Conservation (phyloP, 768 basidiomycete genomes). For the Wakefieldia striispora region DNA sequence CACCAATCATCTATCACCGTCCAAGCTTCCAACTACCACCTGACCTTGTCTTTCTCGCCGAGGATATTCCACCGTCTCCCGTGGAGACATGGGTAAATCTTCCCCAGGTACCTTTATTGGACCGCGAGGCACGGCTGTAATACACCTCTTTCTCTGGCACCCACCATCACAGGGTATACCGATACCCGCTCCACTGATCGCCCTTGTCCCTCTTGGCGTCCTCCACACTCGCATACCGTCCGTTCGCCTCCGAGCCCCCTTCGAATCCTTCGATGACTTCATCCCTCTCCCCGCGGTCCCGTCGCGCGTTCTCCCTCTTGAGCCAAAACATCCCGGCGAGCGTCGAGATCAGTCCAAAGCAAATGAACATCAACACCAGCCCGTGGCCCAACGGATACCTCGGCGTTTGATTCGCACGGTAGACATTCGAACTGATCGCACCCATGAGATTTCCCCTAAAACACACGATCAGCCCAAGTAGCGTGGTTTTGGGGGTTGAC, state of each 20-base stretch:
- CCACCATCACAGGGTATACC: conserved; percentile 52
- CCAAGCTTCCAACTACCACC: background rate
- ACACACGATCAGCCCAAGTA: background rate
- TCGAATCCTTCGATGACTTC: conserved; percentile 52
- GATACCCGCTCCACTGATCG: conserved; percentile 74
- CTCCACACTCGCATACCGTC: conserved; percentile 52
- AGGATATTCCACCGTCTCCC: too few species aligned
- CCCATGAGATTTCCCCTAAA: conserved; percentile 70
- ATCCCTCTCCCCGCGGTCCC: conserved; percentile 66
- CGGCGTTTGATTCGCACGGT: conserved; percentile 62
- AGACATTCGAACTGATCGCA: conserved; percentile 77
- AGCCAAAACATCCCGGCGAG: conserved; percentile 41
- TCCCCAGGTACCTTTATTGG: too few species aligned
- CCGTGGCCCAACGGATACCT: conserved; percentile 65
- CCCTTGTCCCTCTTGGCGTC: conserved; percentile 72
- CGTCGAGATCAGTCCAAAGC: conserved; percentile 54
- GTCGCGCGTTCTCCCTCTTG: conserved; percentile 58
- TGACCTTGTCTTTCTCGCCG: background rate
- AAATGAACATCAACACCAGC: conserved; percentile 72
- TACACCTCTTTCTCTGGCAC: background rate
- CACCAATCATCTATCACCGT: conserved; percentile 8
- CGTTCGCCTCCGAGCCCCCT: conserved; percentile 47
- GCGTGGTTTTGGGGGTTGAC: conserved; percentile 15
- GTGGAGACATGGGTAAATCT: too few species aligned
- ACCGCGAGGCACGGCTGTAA: background rate